Base-by-base conservation (phyloP, 306 rosid species). In the Datisca glomerata region DNA sequence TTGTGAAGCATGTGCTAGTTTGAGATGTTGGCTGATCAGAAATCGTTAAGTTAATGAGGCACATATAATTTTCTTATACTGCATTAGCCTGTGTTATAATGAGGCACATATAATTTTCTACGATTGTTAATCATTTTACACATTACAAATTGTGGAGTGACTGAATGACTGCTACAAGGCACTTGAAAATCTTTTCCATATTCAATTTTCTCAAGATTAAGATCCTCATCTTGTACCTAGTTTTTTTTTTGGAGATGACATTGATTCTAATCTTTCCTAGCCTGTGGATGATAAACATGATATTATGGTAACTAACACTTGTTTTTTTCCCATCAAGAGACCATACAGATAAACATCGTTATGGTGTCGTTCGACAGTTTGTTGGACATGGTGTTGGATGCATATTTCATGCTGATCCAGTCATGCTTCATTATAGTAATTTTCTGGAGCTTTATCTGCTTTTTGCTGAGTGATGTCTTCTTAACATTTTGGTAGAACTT, bases 311-410 rank as follows among this genome's bases (percentile, higher is more conserved):
- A 31, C n/a, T 31, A 12, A 11, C n/a, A 31, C 20, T 39, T 42
- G 18, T 45, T 16, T 43, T 60, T 42, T 56, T 24, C 18, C 33
- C 21, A 15, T 24, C 18, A 33, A 89, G 97, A 21, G 84, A 76
- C 38, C 93, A 80, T 69, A 86, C 95, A 69, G 97, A 83, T 72
- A 72, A 72, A 66, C 58, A 66, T 61, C 73, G 51, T 24, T 89
- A 65, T 12, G 97, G 97, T 41, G 93, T 89, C 25, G 97, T 89
- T 27, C 53, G 45, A 18, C 77, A 80, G 60, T 80, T 79, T 19
- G 86, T 79, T 52, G 97, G 91, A 41, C 95, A 83, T 59, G 93
- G 95, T 23, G 91, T 89, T 56, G 97, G 97, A 46, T 66, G 73
- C 14, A 75, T 77, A 57, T 89, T 89, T 66, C 97, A 83, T 56